A percentile compares a stretch with the other conserved stretches of the same genome.
Conservation (phyloP, 225 moss, liverwort and hornwort species). For the Polytrichum formosum region DNA sequence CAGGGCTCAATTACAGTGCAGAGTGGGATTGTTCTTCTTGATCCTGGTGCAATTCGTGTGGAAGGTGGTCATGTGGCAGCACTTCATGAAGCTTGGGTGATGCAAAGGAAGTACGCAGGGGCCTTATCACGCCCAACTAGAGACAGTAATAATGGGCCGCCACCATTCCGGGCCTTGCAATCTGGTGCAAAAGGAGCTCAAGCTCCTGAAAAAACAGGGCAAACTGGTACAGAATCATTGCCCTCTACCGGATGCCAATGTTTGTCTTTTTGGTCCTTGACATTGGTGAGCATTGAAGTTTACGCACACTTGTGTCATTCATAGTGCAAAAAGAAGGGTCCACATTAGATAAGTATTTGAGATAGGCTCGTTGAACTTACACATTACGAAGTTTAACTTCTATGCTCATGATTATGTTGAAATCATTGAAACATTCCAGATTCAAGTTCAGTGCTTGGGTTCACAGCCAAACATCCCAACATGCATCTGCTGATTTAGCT, state of each 20-base stretch:
- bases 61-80: slow-evolving; percentile 86
- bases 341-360: no score
- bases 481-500: no score
- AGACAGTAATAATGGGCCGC: slow-evolving; percentile 69
- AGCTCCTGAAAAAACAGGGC: slow-evolving; percentile 20
- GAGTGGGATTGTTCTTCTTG: slow-evolving; percentile 76
- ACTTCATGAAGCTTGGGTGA: slow-evolving; percentile 84
- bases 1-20: slow-evolving; percentile 61
- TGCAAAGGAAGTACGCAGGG: slow-evolving; percentile 89
- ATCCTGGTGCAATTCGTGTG: slow-evolving; percentile 63
- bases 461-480: no score
- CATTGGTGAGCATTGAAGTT: neutral
- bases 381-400: no score
- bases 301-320: no score
- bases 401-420: no score
- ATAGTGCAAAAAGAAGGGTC: no score
- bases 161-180: slow-evolving; percentile 82
- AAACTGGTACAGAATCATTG: slow-evolving; percentile 8
- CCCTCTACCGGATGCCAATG: neutral
- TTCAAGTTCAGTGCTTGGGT: no score
- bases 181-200: slow-evolving; percentile 28
- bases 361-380: no score
- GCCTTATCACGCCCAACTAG: slow-evolving; percentile 60
- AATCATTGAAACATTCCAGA: no score
- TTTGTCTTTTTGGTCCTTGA: neutral